Evolutionary conservation across 129 eudicot species (phyloP).

Genomic region (Tanacetum coccineum): DNA sequence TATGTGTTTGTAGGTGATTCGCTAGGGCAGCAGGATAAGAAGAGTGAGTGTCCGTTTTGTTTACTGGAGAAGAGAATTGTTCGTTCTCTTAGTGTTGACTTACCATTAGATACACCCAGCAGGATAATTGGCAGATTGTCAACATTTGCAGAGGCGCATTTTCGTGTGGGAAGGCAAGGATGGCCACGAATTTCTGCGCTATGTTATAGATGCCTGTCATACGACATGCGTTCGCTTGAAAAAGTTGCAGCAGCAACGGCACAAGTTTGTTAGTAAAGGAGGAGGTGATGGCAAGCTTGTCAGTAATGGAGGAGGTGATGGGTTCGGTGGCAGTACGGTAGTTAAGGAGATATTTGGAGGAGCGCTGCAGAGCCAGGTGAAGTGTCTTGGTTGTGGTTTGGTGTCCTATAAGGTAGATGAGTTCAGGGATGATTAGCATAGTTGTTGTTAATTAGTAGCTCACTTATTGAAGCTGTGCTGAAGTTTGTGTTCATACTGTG

Average conservation of each 20-base stretch:
- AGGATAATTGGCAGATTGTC: constrained; percentile 61
- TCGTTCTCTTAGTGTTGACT: constrained; percentile 59
- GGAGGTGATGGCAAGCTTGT: not conserved
- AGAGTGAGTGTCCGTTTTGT: constrained; percentile 90
- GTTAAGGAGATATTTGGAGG: constrained; percentile 98
- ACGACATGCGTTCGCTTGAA: constrained; percentile 79
- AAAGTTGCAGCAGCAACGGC: constrained; percentile 63
- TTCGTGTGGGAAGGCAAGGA: constrained; percentile 83
- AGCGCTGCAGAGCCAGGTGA: constrained; percentile 90
- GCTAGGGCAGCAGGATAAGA: constrained; percentile 49
- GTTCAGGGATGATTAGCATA: constrained; percentile 92
- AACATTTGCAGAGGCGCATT: constrained; percentile 70
- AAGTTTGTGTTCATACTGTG: too few relatives aligned
- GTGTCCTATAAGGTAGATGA: constrained; percentile 96
- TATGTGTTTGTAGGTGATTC: constrained; percentile 50
- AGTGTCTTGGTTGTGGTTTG: constrained; percentile 92
- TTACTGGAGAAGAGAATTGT: constrained; percentile 73
- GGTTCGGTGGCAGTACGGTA: constrained; percentile 39
- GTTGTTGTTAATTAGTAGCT: constrained; percentile 48
- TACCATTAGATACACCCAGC: constrained; percentile 57
- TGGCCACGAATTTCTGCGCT: constrained; percentile 88
- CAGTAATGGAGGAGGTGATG: constrained; percentile 38
- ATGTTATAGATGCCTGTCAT: constrained; percentile 91
- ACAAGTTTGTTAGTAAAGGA: constrained; percentile 30
- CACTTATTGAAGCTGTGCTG: constrained; percentile 79